Base-by-base conservation (phyloP, 1,284 basidiomycete genomes). In the Tremellales sp. region DNA sequence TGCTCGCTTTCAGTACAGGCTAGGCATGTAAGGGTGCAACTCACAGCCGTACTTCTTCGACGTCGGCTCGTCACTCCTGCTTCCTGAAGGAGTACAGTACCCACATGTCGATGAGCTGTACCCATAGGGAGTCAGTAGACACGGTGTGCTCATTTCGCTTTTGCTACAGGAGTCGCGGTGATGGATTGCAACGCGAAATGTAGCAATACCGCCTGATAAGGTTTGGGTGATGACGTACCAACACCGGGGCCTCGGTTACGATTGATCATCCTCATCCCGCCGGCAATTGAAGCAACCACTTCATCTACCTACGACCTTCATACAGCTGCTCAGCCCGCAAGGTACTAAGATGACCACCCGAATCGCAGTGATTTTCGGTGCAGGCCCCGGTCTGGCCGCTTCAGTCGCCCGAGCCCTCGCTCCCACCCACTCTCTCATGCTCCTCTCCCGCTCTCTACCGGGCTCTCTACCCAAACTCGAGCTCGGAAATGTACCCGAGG, bases 21-120 rank as follows among this genome's bases (percentile, higher is more conserved):
- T 31, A 7, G 43, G 1, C 19, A 10, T 36, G 12, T 4, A 51
- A 4, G 23, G 12, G 7, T 11, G 8, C 0, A 10, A 67, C 73
- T 62, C 52, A 73, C 71, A 57, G 36, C 75, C 77, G 51, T 75
- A 78, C n/a, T 68, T 74, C 43, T 54, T 60, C 35, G 70, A 74
- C 1, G 59, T 55, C 19, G 67, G 59, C 36, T 26, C 31, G 3
- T 27, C 24, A 40, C 62, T 68, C 43, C 74, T 62, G 41, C 58
- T 46, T 2, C 72, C 73, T 2, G 62, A 58, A 1, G 73, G 59
- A 0, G 68, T 67, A 54, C 77, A 78, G 62, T 79, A 79, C 21
- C 78, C 78, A 56, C 78, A 79, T 3, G 72, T 67, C 1, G 73
- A 74, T 4, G 54, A 43, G 7, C 55, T 52, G 48, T 72, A 72